Percentiles rank a stretch among this genome's conserved stretches.
phyloP scores from a whole-genome alignment of 2,329 filamentous ascomycete species.

The Sphaerulina vaccinii region DNA sequence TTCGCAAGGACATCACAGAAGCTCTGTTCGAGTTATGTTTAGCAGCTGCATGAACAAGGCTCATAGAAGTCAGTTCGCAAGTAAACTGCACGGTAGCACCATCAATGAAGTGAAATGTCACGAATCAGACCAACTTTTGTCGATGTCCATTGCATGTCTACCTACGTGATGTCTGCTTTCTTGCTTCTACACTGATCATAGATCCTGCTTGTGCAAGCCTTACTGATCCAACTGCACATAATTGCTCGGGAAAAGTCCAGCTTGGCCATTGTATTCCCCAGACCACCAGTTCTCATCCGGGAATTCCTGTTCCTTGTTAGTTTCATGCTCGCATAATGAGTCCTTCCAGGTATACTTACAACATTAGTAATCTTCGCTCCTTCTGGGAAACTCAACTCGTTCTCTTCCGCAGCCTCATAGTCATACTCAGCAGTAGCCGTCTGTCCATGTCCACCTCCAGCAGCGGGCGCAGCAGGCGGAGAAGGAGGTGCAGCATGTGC shows the following conservation, averaged over 20 bases:
- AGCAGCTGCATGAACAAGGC: no score
- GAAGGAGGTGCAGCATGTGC: conserved; percentile 28
- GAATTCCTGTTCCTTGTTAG: conserved; percentile 66
- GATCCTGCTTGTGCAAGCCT: neutral
- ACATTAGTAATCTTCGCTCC: conserved; percentile 77
- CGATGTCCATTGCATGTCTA: no score
- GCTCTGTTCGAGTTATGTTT: no score
- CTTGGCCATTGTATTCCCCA: conserved; percentile 74
- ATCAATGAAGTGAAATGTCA: no score
- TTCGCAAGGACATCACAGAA: no score
- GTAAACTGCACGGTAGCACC: no score
- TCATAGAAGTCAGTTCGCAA: no score
- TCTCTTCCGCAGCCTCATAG: conserved; percentile 96
- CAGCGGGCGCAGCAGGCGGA: conserved; percentile 36
- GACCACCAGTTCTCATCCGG: conserved; percentile 99
- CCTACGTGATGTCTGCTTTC: no score
- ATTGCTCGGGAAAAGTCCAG: conserved; percentile 72
- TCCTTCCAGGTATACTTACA: conserved; percentile 51
- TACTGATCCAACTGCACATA: conserved; percentile 51
- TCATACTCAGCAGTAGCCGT: conserved; percentile 86
- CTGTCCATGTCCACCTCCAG: conserved; percentile 41
- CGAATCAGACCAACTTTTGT: no score
- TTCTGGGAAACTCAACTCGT: conserved; percentile 82
- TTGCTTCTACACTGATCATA: no score
- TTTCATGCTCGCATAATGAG: neutral